Evolutionary conservation across 805 yeast species (phyloP).

Genomic region (Tetrapisispora pingtungensis): DNA sequence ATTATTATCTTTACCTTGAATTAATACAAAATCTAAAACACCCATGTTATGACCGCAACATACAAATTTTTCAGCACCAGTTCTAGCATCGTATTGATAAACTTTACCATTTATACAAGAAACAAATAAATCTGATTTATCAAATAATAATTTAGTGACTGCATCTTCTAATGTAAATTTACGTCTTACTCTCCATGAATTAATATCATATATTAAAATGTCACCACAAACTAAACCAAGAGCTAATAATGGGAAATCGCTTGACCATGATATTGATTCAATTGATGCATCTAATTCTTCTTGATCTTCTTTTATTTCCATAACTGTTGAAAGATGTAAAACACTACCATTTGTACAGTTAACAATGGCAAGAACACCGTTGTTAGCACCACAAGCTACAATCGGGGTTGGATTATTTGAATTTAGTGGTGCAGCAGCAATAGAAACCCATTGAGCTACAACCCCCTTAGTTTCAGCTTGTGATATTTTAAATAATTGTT

Average conservation of each 20-base stretch:
- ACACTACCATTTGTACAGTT: conserved; percentile 67
- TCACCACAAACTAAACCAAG: conserved; percentile 86
- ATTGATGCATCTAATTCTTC: conserved; percentile 58
- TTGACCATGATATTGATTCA: conserved; percentile 79
- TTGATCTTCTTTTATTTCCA: conserved; percentile 45
- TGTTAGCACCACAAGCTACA: conserved; percentile 76
- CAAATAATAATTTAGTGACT: conserved; percentile 66
- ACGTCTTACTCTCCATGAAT: conserved; percentile 78
- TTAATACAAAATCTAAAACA: conserved; percentile 70
- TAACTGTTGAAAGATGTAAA: conserved; percentile 53
- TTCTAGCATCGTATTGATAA: conserved; percentile 81
- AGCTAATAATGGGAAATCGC: conserved; percentile 55
- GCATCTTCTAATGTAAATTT: conserved; percentile 67
- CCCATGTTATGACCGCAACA: conserved; percentile 95
- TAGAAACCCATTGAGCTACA: conserved; percentile 84
- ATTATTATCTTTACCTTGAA: conserved; percentile 32
- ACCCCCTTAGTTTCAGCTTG: conserved; percentile 59
- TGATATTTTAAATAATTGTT: conserved; percentile 55
- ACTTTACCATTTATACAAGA: conserved; percentile 79
- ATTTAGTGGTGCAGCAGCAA: conserved; percentile 37
- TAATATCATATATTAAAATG: conserved; percentile 69
- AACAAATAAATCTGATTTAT: conserved; percentile 49
- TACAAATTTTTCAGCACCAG: conserved; percentile 64
- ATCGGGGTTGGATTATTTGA: conserved; percentile 36
- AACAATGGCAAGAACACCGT: conserved; percentile 74